Base-by-base conservation (phyloP, 208 protist genomes). In the Trypanosomatidae sp. region DNA sequence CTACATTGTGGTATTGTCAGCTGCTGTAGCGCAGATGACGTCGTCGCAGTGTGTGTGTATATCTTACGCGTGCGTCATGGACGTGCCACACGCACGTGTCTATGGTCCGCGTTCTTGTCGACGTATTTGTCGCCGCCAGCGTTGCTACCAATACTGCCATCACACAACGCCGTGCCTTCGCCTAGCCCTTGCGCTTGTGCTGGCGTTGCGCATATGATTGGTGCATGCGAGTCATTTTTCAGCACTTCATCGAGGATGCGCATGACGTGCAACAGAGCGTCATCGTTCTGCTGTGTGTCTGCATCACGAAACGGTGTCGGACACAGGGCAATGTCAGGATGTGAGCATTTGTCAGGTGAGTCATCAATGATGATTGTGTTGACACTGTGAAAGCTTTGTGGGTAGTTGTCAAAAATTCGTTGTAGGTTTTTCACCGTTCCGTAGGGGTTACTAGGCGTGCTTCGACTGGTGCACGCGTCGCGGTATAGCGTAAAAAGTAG, bases 341-440 rank as follows among this genome's bases (percentile, higher is more conserved):
- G 85, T 6, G 85, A 93, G 44, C 85, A 93, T 61, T 93, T 93
- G 50, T 73, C 73, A 6, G 79, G 75, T 5, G 80, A 90, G 46
- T 93, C 85, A 43, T 93, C 85, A 27, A 93, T 76, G 61, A 93
- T 89, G 57, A 93, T 88, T 3, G 85, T 93, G 61, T 93, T 93
- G 13, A 83, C 77, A 43, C 59, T 72, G 56, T 93, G 66, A 43
- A 93, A 93, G 48, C 78, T 88, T 32, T 80, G 62, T 3, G 76
- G 76, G 50, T 84, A 93, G 27, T 44, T 30, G 54, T 83, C 72
- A 42, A 89, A 94, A 24, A 94, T 85, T 20, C 51, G 43, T 41
- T 88, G 79, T 23, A 94, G 50, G 30, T 94, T 72, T 51, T 94
- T 94, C 23, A 88, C 60, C 15, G 86, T 94, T 27, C 82, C 76